phyloP scores from a whole-genome alignment of 768 basidiomycete species.

The Russula emetica region DNA sequence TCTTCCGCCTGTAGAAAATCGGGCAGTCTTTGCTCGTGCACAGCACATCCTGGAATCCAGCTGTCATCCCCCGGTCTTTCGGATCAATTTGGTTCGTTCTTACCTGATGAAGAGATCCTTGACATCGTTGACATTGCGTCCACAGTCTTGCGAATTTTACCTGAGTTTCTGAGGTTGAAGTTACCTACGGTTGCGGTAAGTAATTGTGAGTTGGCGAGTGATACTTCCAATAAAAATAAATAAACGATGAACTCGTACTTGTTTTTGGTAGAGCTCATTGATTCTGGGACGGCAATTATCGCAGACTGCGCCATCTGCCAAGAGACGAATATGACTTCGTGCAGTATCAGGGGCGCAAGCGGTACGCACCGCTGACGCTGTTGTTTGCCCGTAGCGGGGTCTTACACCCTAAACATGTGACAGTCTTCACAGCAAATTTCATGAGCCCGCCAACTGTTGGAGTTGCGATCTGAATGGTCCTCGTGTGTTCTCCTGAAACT shows the following conservation, averaged over 20 bases:
- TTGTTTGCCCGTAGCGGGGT: slow-evolving; percentile 78
- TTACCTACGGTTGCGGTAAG: slow-evolving; percentile 32
- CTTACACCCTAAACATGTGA: slow-evolving; percentile 94
- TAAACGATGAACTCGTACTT: slow-evolving; percentile 42
- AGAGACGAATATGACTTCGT: not conserved
- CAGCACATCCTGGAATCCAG: slow-evolving; percentile 70
- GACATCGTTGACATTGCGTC: slow-evolving; percentile 99
- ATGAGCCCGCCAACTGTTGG: slow-evolving; percentile 95
- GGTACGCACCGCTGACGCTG: slow-evolving; percentile 58
- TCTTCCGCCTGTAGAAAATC: slow-evolving; percentile 98
- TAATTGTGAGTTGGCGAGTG: not conserved
- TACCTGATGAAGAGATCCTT: slow-evolving; percentile 95
- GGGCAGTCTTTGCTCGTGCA: slow-evolving; percentile 98
- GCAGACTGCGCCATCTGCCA: slow-evolving; percentile 84
- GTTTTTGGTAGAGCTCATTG: slow-evolving; percentile 90
- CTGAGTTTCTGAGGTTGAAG: slow-evolving; percentile 71
- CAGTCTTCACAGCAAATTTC: slow-evolving; percentile 97
- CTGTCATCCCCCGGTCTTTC: slow-evolving; percentile 25
- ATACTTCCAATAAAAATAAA: not conserved
- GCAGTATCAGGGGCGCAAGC: not conserved
- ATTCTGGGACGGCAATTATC: slow-evolving; percentile 85
- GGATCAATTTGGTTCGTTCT: slow-evolving; percentile 14
- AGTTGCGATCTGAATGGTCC: slow-evolving; percentile 93
- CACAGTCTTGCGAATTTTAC: slow-evolving; percentile 91
- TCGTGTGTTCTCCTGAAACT: slow-evolving; percentile 97